Evolutionary conservation across 164 flowering plant genomes (phyloP), one percentile per base, ranked within the genome.

Genomic region (Buxus sempervirens): DNA sequence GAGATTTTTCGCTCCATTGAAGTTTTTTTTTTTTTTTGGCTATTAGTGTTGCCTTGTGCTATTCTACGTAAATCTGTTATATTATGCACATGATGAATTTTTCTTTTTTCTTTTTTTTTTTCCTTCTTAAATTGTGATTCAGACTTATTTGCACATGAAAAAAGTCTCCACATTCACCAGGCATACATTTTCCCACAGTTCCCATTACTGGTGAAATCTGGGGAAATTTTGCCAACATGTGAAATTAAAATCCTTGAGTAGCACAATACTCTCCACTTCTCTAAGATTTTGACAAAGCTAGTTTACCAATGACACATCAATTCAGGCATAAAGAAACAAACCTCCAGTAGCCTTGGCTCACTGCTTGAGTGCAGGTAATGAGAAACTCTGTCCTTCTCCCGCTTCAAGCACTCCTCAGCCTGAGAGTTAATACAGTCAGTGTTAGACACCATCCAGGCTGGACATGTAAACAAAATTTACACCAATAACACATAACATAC

Each of bases 371-470:
- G 96, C 63, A 94, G 63, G 78, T 94, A 91, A 79, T 85, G 90
- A 67, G 88, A 69, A 25, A 91, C 96, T 58, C 95, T 81, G 16
- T 91, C 96, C 81, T 84, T 90, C 81, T 94, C 97, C 61, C 77
- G 78, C 63, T 82, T 90, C 77, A 91, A 78, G 77, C 90, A 90
- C 60, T 91, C 90, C 77, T 94, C 95, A 5, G 88, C 96, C 98
- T 93, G 78, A 21, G 68, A 23, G 61, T 59, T 42, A 9, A 58
- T 63, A 70, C 18, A 72, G 51, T 18, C 61, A 57, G 25, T 18
- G 45, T 76, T 61, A 64, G 55, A 65, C 25, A 65, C 36, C 24
- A 64, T 32, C 9, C 42, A 19, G 28, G n/a, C 25, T 59, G 32
- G 26, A 25, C 1, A 27, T 9, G 26, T 5, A 64, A 56, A 9